These are phyloP conservation scores for Yamadazyma songkhlaensis DNA, from an alignment of 1,139 yeast genomes.

Conservation along the genomic window DNA sequence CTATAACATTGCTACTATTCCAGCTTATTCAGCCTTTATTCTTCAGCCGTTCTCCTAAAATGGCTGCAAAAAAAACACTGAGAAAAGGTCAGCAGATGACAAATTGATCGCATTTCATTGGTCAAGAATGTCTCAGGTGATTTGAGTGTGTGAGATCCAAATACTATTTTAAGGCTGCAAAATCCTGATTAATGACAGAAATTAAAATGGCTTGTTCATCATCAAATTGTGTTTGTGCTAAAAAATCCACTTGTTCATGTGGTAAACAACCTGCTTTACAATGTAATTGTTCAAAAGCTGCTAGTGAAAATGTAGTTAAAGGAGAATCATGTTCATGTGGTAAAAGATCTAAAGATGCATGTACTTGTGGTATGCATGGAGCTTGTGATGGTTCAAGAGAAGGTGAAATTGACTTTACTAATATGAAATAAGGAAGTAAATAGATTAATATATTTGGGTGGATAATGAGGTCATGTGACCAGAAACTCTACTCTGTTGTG, in stretches of 20 bases:
- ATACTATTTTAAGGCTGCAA: background rate
- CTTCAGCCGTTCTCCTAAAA: background rate
- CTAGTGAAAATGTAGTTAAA: slow-evolving; percentile 40
- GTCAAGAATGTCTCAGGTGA: slow-evolving; percentile 4
- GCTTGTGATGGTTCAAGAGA: slow-evolving; percentile 43
- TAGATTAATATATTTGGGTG: background rate
- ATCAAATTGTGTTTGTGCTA: slow-evolving; percentile 46
- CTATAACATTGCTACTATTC: too few relatives aligned
- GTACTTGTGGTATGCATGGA: slow-evolving; percentile 43
- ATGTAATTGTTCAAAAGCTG: slow-evolving; percentile 44
- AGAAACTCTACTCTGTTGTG: too few relatives aligned
- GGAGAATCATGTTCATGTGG: slow-evolving; percentile 47
- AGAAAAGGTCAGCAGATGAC: slow-evolving; percentile 6
- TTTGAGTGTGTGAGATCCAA: background rate
- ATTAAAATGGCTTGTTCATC: slow-evolving; percentile 41
- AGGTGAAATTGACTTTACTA: slow-evolving; percentile 47
- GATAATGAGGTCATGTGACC: too few relatives aligned
- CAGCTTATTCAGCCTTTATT: too few relatives aligned
- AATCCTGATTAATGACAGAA: background rate
- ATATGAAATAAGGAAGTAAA: slow-evolving; percentile 22
- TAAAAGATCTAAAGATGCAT: slow-evolving; percentile 36
- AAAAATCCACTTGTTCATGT: slow-evolving; percentile 50
- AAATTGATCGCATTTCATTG: slow-evolving; percentile 14
- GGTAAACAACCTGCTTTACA: slow-evolving; percentile 47
- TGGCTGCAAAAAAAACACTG: slow-evolving; percentile 9